Base-by-base conservation (phyloP, 2,329 filamentous ascomycete genomes). In the Fonsecaea pedrosoi region DNA sequence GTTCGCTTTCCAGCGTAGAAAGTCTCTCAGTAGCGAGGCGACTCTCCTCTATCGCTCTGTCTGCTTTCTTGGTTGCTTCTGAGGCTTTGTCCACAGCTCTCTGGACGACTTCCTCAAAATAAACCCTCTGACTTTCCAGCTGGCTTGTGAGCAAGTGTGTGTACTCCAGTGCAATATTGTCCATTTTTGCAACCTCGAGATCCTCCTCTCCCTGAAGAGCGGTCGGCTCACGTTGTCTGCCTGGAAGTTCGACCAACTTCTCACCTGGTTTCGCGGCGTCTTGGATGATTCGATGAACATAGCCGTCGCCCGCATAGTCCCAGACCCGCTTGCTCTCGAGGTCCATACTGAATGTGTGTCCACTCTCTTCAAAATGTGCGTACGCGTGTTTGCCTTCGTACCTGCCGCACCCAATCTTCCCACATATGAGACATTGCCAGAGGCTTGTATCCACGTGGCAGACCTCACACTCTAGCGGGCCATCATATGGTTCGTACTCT, bases 251-350 rank as follows among this genome's bases (percentile, higher is more conserved):
- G 18, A 97, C 91, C 2, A 97, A 85, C 78, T 97, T 97, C 30
- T 92, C 92, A 77, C 97, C 93, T 9, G 92, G 90, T 40, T 67
- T 71, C 18, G 65, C 65, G 3, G 68, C 65, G 75, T 93, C 92
- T 71, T 96, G 91, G 64, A 99, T 96, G 60, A 98, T 87, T 9
- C 95, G 90, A 78, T 99, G 95, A 57, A 98, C 95, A 84, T 97
- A 99, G 75, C 90, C 91, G 75, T 99, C 95, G 4, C 92, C 93
- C 0, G 92, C 92, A 71, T 99, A 99, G 78, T 99, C 95, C 95
- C 95, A 99, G 1, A 99, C 94, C 73, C 97, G 90, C 77, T 99
- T 94, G 0, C 93, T 96, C 69, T 90, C 89, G 42, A 98, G 87
- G 77, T 99, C 95, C 77, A 99, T 91, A 32, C 93, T 91, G 76